These are phyloP conservation scores for Suillus tomentosus DNA, from an alignment of 768 basidiomycete species.

Conservation along the genomic window DNA sequence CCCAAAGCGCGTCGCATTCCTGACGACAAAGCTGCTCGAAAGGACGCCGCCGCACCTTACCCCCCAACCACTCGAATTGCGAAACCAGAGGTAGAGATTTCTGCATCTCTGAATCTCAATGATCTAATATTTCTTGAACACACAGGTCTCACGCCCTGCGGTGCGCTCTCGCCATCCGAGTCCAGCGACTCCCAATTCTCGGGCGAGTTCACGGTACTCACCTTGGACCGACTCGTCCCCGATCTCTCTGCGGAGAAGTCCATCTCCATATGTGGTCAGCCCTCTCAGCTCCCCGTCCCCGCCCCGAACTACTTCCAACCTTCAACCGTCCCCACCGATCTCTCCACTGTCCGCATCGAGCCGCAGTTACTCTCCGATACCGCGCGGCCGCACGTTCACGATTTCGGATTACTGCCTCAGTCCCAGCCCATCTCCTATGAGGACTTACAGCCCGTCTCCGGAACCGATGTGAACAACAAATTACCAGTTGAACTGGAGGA, in stretches of 20 bases:
- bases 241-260: not conserved
- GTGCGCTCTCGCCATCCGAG: not conserved
- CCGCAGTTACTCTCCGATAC: not conserved
- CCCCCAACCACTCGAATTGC: not conserved
- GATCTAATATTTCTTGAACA: slow-evolving; percentile 5
- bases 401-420: not conserved
- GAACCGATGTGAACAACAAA: not conserved
- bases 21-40: slow-evolving; percentile 6
- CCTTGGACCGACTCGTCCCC: slow-evolving; percentile 9
- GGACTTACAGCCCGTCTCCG: not conserved
- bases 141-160: not conserved
- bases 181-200: not conserved
- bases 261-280: not conserved
- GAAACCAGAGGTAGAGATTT: not conserved
- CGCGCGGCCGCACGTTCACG: not conserved
- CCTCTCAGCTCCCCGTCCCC: not conserved
- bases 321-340: not conserved
- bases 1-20: slow-evolving; percentile 11
- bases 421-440: not conserved
- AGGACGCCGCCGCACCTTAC: slow-evolving; percentile 14
- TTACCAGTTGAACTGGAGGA: not conserved
- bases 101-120: slow-evolving; percentile 1
- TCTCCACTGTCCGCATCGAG: not conserved
- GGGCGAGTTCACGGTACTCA: not conserved
- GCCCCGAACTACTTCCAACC: not conserved